Evolutionary conservation across 2,329 filamentous ascomycete genomes (phyloP), one percentile per base, ranked within the genome.

Genomic region (Exserohilum turcica): DNA sequence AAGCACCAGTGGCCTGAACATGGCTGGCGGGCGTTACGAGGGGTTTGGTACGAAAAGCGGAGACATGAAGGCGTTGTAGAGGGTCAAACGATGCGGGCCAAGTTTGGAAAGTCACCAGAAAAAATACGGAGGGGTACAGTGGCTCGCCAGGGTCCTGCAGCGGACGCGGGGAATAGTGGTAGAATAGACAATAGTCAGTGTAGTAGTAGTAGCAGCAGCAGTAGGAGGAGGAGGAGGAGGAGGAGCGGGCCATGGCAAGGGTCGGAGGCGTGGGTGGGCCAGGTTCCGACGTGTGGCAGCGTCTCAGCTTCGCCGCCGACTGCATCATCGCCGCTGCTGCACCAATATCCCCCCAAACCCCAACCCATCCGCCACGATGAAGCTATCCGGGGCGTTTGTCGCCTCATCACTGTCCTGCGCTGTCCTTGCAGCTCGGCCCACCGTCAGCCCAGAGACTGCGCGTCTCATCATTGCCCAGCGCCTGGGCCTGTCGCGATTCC

Each of bases 381-480:
- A 76, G 75, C 70, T 77, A 45, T 74, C 73, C 52, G 66, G 72
- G 56, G 66, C 72, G 60, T 59, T 75, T 54, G 56, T 76, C 51
- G 56, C 76, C 56, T 72, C 77, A 28, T 77, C 74, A 54, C 68
- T 79, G 39, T 74, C 66, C 65, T 74, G 70, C 62, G 58, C 70
- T 15, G 68, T 69, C 31, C 60, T 64, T 18, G 64, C 72, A 67
- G 24, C 59, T 65, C 29, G 77, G 67, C 48, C 70, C 32, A 61
- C 65, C 24, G 59, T 75, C 54, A 65, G 51, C 61, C 75, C 79
- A 13, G 73, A 77, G 48, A 76, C 77, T 33, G 79, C 80, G 60
- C 74, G 80, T 65, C 67, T 82, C 52, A 76, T 82, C 43, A 64
- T 83, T 54, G 80, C 80, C 43, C 78, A 81, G 66, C 71, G 79